phyloP scores from a whole-genome alignment of 306 rosid species.

The Vigna unguiculata region DNA sequence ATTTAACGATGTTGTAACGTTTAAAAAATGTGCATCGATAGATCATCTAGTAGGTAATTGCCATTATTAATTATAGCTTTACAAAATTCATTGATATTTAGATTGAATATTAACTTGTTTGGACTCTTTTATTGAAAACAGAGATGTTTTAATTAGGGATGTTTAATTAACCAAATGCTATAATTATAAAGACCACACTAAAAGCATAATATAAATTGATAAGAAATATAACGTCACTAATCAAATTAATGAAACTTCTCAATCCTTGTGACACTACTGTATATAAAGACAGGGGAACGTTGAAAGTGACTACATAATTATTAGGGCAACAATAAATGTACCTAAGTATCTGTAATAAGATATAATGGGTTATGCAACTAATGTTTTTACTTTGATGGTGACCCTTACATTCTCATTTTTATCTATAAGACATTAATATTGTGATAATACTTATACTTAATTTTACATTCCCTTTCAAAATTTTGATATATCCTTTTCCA shows the following conservation, averaged over 20 bases:
- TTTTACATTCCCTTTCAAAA: too few relatives aligned
- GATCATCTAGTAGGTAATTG: too few relatives aligned
- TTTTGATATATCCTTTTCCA: too few relatives aligned
- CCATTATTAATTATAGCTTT: neutral
- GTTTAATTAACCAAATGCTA: neutral
- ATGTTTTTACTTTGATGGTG: slow-evolving; percentile 5
- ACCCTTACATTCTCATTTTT: too few relatives aligned
- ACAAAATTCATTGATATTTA: neutral
- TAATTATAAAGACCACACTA: neutral
- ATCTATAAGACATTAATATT: too few relatives aligned
- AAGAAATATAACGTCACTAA: neutral
- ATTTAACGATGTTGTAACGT: too few relatives aligned
- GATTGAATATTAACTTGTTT: neutral
- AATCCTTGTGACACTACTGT: neutral
- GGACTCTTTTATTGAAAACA: neutral
- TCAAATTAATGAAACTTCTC: neutral
- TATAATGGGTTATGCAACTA: neutral
- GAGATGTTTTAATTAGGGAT: neutral
- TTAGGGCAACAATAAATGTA: slow-evolving; percentile 27
- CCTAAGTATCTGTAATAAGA: neutral
- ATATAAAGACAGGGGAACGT: neutral
- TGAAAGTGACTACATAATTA: slow-evolving; percentile 28
- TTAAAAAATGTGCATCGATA: too few relatives aligned
- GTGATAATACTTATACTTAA: too few relatives aligned
- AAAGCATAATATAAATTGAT: neutral